Conservation (phyloP, 108 stramenopile genomes). For the Stephanodiscus triporus region DNA sequence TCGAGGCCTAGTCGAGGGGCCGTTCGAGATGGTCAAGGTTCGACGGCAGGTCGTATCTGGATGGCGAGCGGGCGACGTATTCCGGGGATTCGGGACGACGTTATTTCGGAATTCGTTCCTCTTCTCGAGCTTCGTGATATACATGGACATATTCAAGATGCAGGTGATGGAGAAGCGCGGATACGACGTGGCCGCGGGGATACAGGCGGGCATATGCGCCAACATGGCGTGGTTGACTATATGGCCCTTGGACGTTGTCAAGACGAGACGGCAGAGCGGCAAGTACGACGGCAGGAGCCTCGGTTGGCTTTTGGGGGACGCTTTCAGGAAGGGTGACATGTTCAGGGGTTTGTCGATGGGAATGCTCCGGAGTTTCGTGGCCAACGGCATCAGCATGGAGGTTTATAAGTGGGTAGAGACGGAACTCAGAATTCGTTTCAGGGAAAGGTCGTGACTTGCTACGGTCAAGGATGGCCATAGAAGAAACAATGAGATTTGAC, state of each 20-base stretch:
- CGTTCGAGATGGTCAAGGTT: constrained; percentile 84
- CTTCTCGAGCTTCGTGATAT: constrained; percentile 72
- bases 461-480: too few relatives aligned
- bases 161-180: constrained; percentile 44
- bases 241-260: constrained; percentile 86
- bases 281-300: constrained; percentile 51
- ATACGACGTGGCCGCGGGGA: constrained; percentile 52
- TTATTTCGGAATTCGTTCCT: constrained; percentile 71
- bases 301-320: constrained; percentile 51
- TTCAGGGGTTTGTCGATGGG: constrained; percentile 79
- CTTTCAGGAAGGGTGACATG: constrained; percentile 54
- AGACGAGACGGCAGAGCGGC: constrained; percentile 76
- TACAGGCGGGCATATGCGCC: constrained; percentile 79
- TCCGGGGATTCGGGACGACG: constrained; percentile 76
- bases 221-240: constrained; percentile 83
- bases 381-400: constrained; percentile 83
- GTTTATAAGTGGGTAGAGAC: constrained; percentile 63
- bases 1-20: constrained; percentile 79
- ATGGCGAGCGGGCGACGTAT: constrained; percentile 59
- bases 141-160: constrained; percentile 77
- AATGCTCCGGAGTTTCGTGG: constrained; percentile 62
- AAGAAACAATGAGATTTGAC: too few relatives aligned
- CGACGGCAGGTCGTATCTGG: constrained; percentile 65
- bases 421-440: constrained; percentile 32
- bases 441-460: background rate